Conservation (phyloP, 2,329 filamentous ascomycete species). For the Colletotrichum musicola region DNA sequence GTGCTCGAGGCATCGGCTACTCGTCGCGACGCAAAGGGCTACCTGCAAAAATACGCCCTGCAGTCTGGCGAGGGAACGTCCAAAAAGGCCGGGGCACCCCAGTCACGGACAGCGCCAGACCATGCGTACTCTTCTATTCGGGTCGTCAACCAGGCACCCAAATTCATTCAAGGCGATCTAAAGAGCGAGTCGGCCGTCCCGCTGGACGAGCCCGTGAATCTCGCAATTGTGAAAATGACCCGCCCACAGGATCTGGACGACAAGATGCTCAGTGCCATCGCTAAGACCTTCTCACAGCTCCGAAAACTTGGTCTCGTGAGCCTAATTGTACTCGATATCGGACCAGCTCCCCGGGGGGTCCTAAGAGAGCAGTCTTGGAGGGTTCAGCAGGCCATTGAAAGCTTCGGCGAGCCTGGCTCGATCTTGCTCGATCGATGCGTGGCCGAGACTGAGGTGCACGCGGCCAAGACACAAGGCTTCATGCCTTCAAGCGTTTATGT, state of each 20-base stretch:
- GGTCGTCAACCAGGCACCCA: constrained; percentile 47
- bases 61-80: constrained; percentile 16
- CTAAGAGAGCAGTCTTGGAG: constrained; percentile 76
- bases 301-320: constrained; percentile 84
- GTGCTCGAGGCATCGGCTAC: constrained; percentile 90
- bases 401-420: constrained; percentile 75
- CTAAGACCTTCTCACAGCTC: constrained; percentile 86
- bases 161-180: constrained; percentile 52
- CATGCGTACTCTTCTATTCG: constrained; percentile 43
- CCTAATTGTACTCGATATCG: constrained; percentile 84
- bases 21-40: constrained; percentile 91
- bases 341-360: constrained; percentile 54
- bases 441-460: constrained; percentile 12
- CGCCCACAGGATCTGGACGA: constrained; percentile 79
- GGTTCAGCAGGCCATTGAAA: constrained; percentile 80
- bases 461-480: constrained; percentile 25
- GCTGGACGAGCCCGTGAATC: constrained; percentile 60
- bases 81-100: constrained; percentile 13
- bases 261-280: constrained; percentile 78
- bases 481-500: constrained; percentile 37
- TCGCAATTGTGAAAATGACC: constrained; percentile 88
- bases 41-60: constrained; percentile 83
- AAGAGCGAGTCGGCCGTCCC: constrained; percentile 35
- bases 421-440: constrained; percentile 64
- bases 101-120: constrained; percentile 8